Evolutionary conservation across 2,329 filamentous ascomycete species (phyloP), one percentile per base, ranked within the genome.

Genomic region (Sporothrix pseudoabietina): DNA sequence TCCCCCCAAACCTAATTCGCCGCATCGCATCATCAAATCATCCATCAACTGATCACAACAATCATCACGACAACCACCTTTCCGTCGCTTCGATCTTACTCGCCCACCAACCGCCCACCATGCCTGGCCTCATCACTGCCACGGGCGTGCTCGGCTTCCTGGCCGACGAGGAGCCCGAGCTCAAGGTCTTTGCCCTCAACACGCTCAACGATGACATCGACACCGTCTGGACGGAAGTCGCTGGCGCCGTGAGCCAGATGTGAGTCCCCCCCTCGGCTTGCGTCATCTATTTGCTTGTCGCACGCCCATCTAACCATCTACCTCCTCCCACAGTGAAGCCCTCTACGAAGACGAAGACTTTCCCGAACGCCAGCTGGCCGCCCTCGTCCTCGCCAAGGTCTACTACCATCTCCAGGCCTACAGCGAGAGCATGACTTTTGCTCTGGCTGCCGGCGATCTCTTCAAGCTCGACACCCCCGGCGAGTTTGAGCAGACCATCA

Each of bases 371-470:
- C 93, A 96, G 82, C 91, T 99, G 73, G 96, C 96, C 72, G 96
- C 96, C 71, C 88, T 99, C 69, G 94, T 99, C 72, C 92, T 97
- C 59, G 92, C 96, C 78, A 99, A 99, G 87, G 94, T 98, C 77
- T 99, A 98, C 85, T 99, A 98, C 81, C 96, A 99, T 81, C 90
- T 99, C 71, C 94, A 98, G 84, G 96, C 96, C 82, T 99, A 99
- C 86, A 96, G 98, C 81, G 96, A 99, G 85, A 98, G 95, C 83
- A 98, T 99, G 95, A 92, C 93, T 71, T 98, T 99, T 83, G 96
- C 96, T 76, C 89, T 99, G 63, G 94, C 94, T 74, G 94, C 96
- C 32, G 96, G 96, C 75, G 93, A 98, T 81, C 90, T 97, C 69
- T 98, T 99, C 87, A 93, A 97, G 84, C 89, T 98, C 77, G 93